Percentiles rank a stretch among this genome's conserved stretches.
phyloP scores from a whole-genome alignment of 331 rosid species.

The Spiraea crenata region DNA sequence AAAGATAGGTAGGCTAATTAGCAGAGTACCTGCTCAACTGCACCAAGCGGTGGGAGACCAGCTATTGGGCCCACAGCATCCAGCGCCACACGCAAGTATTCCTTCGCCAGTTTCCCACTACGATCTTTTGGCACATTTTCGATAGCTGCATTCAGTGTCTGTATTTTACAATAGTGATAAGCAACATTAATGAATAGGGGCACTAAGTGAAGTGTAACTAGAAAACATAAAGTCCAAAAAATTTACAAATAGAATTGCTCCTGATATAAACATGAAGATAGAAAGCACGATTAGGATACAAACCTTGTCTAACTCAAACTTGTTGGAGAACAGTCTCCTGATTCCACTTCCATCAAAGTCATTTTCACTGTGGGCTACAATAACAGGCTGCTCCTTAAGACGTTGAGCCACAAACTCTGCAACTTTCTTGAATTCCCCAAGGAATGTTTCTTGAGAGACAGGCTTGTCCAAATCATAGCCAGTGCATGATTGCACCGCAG shows the following conservation, averaged over 20 bases:
- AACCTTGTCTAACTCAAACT: slow-evolving; percentile 95
- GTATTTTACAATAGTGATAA: slow-evolving; percentile 21
- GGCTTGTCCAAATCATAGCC: slow-evolving; percentile 47
- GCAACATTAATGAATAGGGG: not conserved
- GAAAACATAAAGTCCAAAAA: not conserved
- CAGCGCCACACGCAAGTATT: slow-evolving; percentile 54
- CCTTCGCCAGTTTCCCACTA: slow-evolving; percentile 65
- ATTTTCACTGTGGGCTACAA: slow-evolving; percentile 82
- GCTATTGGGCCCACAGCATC: slow-evolving; percentile 70
- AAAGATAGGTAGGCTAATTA: not conserved
- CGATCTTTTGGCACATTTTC: slow-evolving; percentile 64
- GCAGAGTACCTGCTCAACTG: slow-evolving; percentile 59
- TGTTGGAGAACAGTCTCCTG: slow-evolving; percentile 71
- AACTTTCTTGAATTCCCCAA: slow-evolving; percentile 74
- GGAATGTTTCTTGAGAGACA: slow-evolving; percentile 59
- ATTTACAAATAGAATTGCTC: slow-evolving; percentile 1
- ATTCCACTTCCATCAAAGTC: slow-evolving; percentile 79
- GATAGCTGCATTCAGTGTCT: slow-evolving; percentile 59
- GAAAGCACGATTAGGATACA: not conserved
- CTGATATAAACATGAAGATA: not conserved
- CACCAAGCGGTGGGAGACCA: slow-evolving; percentile 82
- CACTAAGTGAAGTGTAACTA: not conserved
- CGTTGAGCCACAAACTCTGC: slow-evolving; percentile 57
- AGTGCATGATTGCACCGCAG: slow-evolving; percentile 51
- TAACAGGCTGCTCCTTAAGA: slow-evolving; percentile 76